Conservation (phyloP, 192 early-diverging fungal genomes). For the Gaertneriomyces sp. region DNA sequence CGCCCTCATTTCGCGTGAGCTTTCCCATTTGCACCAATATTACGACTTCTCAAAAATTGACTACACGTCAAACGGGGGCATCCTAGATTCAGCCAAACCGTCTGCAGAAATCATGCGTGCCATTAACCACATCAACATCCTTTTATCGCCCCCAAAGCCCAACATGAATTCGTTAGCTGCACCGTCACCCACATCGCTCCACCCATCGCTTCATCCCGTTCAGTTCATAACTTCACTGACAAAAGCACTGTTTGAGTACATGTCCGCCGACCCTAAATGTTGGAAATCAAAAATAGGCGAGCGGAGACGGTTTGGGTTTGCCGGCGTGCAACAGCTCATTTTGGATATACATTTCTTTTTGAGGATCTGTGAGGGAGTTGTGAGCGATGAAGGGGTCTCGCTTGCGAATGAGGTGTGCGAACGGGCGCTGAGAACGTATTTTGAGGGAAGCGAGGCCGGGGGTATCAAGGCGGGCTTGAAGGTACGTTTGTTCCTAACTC, state of each 20-base stretch:
- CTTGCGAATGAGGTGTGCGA: constrained; percentile 50
- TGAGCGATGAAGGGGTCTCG: constrained; percentile 37
- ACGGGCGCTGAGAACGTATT: constrained; percentile 43
- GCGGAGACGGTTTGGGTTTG: constrained; percentile 42
- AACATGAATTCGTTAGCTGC: not conserved
- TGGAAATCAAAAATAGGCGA: not conserved
- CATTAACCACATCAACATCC: not conserved
- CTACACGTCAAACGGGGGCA: constrained; percentile 41
- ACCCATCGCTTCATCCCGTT: constrained; percentile 2
- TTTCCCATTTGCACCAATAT: not conserved
- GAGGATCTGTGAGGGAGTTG: constrained; percentile 31
- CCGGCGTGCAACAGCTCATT: constrained; percentile 54
- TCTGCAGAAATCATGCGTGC: constrained; percentile 35
- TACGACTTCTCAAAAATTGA: constrained; percentile 46
- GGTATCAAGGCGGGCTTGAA: constrained; percentile 37
- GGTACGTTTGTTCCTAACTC: constrained; percentile 17
- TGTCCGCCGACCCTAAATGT: not conserved
- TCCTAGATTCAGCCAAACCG: constrained; percentile 40
- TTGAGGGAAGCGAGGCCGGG: constrained; percentile 37
- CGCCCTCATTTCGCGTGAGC: not conserved
- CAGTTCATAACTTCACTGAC: constrained; percentile 1
- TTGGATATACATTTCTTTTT: constrained; percentile 57
- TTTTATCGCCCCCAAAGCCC: not conserved
- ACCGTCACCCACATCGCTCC: not conserved
- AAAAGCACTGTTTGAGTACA: constrained; percentile 1